These are phyloP conservation scores for Russula emetica DNA, from an alignment of 768 basidiomycete species.

Conservation along the genomic window DNA sequence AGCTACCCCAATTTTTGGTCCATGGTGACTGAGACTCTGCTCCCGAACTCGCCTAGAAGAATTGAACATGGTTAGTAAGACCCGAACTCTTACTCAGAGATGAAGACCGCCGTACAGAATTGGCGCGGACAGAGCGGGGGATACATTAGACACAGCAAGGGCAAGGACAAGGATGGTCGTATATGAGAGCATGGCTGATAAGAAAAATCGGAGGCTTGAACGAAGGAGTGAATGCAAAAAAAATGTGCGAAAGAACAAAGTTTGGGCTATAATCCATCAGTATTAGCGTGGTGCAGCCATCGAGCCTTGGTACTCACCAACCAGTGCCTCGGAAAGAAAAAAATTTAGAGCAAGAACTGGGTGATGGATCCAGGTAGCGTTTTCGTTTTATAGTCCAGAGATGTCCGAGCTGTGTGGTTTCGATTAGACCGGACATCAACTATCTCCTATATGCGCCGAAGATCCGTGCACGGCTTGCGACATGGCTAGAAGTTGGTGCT, in stretches of 20 bases:
- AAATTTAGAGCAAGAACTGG: constrained; percentile 6
- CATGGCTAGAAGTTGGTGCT: no score
- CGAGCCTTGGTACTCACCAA: constrained; percentile 7
- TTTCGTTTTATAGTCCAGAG: background rate
- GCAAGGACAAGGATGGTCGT: background rate
- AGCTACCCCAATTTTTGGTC: no score
- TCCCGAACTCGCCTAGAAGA: background rate
- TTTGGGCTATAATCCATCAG: background rate
- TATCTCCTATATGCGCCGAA: background rate
- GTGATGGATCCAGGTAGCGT: background rate
- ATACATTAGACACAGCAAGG: background rate
- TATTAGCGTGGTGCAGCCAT: background rate
- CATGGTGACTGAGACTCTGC: background rate
- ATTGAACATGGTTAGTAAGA: background rate
- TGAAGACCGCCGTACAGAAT: background rate
- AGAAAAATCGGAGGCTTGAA: background rate
- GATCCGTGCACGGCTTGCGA: no score
- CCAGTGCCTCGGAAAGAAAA: constrained; percentile 8
- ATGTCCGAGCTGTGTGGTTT: background rate
- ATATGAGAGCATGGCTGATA: background rate
- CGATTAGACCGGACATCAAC: background rate
- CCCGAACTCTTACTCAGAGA: background rate
- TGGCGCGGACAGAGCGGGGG: constrained; percentile 10
- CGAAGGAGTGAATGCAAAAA: background rate
- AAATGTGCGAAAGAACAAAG: background rate